Base-by-base conservation (phyloP, 257 asterid species). In the Apocynum venetum region DNA sequence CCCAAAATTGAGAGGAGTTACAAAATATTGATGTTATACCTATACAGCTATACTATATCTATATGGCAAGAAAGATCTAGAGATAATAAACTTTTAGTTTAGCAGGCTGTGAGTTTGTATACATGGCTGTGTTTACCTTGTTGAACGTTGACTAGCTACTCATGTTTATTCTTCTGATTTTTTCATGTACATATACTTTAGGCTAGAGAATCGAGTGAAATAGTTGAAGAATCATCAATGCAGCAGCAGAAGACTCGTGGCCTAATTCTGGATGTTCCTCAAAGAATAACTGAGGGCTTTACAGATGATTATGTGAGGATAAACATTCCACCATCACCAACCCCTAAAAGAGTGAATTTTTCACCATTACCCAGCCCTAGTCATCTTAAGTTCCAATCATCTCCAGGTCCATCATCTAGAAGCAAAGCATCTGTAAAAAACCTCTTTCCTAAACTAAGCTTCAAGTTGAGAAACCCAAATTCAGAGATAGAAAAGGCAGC, bases 281-380 rank as follows among this genome's bases (percentile, higher is more conserved):
- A 76, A 78, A 49, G 83, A 81, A 56, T 69, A 52, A 20, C 67
- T 6, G 91, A 85, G 69, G 89, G 77, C 71, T 76, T 74, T 20
- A 8, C 78, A 6, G 94, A 89, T 76, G 93, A 92, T 82, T 89
- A 73, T 4, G 83, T 89, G 76, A 83, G 82, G 70, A 84, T 87
- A 81, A 84, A 82, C 81, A 86, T 91, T 86, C 91, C 94, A 44
- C 85, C 82, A 35, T 92, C 97, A 6, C 91, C 98, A 43, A 89
- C 93, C 57, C 93, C 97, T 70, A 92, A 87, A 82, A 81, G 88
- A 84, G 98, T 91, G 44, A 87, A 84, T 72, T 93, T 93, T 85
- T 89, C 98, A 1, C 97, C 99, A n/a, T 80, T 89, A 57, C 96
- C 93, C 0, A 93, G 98, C 82, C 98, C 99, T 60, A 81, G 44